These are phyloP conservation scores for Meira miltonrushii DNA, from an alignment of 1,284 basidiomycete species.

Conservation along the genomic window DNA sequence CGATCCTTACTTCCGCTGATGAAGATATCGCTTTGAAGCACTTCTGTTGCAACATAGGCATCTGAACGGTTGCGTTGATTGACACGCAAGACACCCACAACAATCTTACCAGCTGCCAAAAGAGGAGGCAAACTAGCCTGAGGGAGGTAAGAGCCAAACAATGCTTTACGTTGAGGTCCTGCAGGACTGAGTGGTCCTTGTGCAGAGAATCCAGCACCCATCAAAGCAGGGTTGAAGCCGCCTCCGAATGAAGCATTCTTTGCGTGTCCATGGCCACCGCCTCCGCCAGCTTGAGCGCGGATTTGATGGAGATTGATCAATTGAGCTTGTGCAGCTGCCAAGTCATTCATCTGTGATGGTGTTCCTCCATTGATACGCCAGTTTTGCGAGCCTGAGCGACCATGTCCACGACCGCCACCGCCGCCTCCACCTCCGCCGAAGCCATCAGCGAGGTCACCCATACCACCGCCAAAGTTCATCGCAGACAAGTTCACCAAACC, in stretches of 20 bases:
- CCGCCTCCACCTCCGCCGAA: slow-evolving; percentile 26
- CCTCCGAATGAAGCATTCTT: slow-evolving; percentile 97
- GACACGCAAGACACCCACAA: slow-evolving; percentile 92
- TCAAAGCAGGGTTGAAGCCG: slow-evolving; percentile 81
- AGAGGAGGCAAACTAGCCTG: slow-evolving; percentile 95
- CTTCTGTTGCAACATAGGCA: slow-evolving; percentile 98
- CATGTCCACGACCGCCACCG: slow-evolving; percentile 27
- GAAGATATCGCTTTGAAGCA: slow-evolving; percentile 96
- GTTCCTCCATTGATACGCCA: slow-evolving; percentile 31
- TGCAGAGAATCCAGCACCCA: slow-evolving; percentile 64
- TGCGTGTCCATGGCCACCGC: slow-evolving; percentile 86
- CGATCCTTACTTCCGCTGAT: slow-evolving; percentile 86
- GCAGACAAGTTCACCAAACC: slow-evolving; percentile 40
- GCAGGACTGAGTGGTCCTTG: slow-evolving; percentile 57
- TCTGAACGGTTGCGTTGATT: slow-evolving; percentile 99
- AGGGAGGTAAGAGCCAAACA: slow-evolving; percentile 97
- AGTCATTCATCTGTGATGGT: slow-evolving; percentile 28
- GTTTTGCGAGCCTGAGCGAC: slow-evolving; percentile 21
- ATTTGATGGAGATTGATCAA: slow-evolving; percentile 93
- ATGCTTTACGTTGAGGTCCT: slow-evolving; percentile 88
- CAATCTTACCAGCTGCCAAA: slow-evolving; percentile 93
- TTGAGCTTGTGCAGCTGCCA: slow-evolving; percentile 70
- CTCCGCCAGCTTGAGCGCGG: slow-evolving; percentile 59
- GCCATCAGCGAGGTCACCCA: slow-evolving; percentile 43
- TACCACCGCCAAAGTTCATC: slow-evolving; percentile 27